Percentiles rank a stretch among this genome's conserved stretches.
Conservation (phyloP, 352 stramenopile species). For the Aphanomyces invadans region DNA sequence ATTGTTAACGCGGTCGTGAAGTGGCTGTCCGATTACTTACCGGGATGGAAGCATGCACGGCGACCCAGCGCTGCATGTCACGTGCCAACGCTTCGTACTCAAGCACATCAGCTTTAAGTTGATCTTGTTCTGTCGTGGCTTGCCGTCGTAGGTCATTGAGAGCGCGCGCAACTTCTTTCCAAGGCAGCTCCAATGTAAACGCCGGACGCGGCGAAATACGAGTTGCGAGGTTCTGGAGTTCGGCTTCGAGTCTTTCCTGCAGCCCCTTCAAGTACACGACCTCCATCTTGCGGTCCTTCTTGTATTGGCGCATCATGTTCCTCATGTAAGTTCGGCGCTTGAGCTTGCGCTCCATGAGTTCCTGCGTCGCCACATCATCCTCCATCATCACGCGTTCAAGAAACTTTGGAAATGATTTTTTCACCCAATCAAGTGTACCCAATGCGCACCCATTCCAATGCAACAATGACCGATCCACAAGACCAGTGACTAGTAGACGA, state of each 20-base stretch:
- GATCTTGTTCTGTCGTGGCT: background rate
- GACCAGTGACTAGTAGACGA: no score
- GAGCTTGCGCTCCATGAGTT: background rate
- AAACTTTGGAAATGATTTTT: background rate
- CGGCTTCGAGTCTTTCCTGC: background rate
- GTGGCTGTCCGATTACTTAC: background rate
- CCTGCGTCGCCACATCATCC: background rate
- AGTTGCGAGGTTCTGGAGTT: background rate
- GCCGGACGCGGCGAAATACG: background rate
- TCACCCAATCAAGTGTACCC: background rate
- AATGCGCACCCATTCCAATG: background rate
- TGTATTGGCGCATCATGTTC: background rate
- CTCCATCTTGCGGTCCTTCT: constrained; percentile 1
- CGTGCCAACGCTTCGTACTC: background rate
- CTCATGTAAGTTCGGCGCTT: background rate
- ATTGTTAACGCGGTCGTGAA: background rate
- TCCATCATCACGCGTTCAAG: background rate
- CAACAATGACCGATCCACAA: no score
- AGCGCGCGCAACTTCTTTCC: background rate
- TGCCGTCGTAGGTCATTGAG: background rate
- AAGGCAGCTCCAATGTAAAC: background rate
- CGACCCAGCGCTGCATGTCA: background rate
- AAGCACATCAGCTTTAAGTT: background rate
- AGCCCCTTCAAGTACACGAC: background rate
- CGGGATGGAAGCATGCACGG: background rate